Base-by-base conservation (phyloP, 768 basidiomycete species). In the Myochromella boudieri region DNA sequence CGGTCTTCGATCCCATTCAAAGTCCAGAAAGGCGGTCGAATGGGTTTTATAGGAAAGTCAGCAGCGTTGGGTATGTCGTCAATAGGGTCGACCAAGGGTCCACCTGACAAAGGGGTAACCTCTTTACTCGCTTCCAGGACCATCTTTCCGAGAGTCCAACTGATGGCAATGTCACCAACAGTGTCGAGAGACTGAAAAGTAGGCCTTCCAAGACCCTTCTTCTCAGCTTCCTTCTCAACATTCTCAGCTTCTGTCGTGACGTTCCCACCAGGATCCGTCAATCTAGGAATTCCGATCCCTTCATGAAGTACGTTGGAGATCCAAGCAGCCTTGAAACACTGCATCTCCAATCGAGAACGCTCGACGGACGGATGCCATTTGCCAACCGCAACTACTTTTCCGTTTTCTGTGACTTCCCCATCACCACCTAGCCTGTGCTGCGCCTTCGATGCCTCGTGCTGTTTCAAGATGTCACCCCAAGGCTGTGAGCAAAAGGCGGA, bases 311-410 rank as follows among this genome's bases (percentile, higher is more conserved):
- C 87, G 65, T 98, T 97, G 42, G 88, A 85, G 44, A 99, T 80
- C 97, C 97, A 99, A 2, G 97, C 95, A 1, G 95, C 93, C 66
- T 99, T 99, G 84, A 99, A 99, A 64, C 97, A 99, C 63, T 98
- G 97, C 89, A 95, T 90, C 68, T 95, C 82, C 49, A 99, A 68
- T 37, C 95, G 80, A 18, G 89, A 80, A 27, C 90, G 66, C 62
- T 95, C 95, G 48, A 95, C 85, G 44, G 80, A 69, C 29, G 81
- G 72, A 18, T 79, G 80, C 89, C 87, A 91, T 53, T 77, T 75
- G 0, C 83, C 84, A 3, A 77, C 74, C 21, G 74, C 76, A n/a
- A 87, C 75, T 10, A 87, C 64, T 49, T 80, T 63, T 15, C 85
- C 86, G 44, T 74, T 68, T 59, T 78, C 60, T 49, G 78, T 70